Evolutionary conservation across 257 asterid genomes (phyloP).

Genomic region (Rauvolfia tetraphylla): DNA sequence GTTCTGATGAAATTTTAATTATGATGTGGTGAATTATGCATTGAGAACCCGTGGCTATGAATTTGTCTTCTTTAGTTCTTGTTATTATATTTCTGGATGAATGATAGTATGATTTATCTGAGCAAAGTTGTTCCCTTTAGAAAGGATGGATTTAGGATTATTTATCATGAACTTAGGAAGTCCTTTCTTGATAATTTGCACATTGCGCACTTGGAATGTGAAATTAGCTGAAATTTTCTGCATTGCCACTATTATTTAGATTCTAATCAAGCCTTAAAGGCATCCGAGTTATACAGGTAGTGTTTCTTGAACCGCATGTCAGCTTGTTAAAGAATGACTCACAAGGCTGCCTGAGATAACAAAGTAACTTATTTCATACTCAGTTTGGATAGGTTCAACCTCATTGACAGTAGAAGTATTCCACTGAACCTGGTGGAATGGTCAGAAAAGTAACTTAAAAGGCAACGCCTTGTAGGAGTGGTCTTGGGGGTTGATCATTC

Average conservation of each 20-base stretch:
- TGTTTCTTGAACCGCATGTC: background rate
- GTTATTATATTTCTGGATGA: background rate
- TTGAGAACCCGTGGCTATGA: background rate
- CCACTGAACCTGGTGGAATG: background rate
- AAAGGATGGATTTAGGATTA: background rate
- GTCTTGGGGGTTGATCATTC: background rate
- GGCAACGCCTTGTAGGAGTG: background rate
- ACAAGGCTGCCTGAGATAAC: background rate
- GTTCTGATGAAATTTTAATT: background rate
- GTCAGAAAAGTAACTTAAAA: background rate
- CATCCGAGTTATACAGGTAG: background rate
- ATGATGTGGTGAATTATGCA: slow-evolving; percentile 14
- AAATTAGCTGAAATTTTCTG: background rate
- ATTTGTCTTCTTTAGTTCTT: background rate
- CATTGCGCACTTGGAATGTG: background rate
- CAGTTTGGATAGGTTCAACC: background rate
- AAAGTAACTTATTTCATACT: background rate
- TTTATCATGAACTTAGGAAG: background rate
- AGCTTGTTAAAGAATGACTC: background rate
- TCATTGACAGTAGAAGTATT: background rate
- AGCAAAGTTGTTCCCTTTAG: background rate
- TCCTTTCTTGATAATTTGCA: background rate
- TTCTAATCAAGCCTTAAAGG: background rate
- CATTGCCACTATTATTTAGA: background rate
- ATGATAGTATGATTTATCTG: background rate